Base-by-base conservation (phyloP, 441 rosid genomes). In the Dalechampia spathulata region DNA sequence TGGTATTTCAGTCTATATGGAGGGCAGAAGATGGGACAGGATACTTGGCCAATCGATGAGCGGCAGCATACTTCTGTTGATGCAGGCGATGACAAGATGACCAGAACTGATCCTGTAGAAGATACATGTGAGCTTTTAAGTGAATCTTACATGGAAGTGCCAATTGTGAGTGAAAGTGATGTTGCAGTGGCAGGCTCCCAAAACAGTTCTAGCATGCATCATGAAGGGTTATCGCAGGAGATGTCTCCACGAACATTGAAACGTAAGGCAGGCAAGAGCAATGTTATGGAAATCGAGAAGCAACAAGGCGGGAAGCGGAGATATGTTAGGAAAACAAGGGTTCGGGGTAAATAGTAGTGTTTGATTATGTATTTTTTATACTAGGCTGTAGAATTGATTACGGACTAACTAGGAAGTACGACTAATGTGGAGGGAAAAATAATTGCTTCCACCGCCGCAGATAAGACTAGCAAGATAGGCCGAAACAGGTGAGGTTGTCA, bases 251-350 rank as follows among this genome's bases (percentile, higher is more conserved):
- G 65, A 23, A 73, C 55, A 58, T 41, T 64, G 41, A 74, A 71
- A 58, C 62, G 66, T 28, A 62, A 62, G 40, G 63, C 73, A 3
- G 67, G 78, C 39, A 75, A 65, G 55, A 50, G 54, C n/a, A 63
- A 67, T 28, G 65, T 62, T 39, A 67, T 25, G 0, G 78, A n/a
- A n/a, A 45, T 38, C 5, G 81, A 75, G 83, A 71, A 74, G 59
- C 74, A 66, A 62, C 70, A 56, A 64, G 68, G 68, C 61, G 69
- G 66, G 71, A 81, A 61, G 49, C 58, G 47, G 15, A 57, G 56
- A 70, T 53, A 50, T 64, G 72, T 17, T n/a, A 72, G 83, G 68
- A 72, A 80, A 72, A 75, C 68, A 57, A 74, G 75, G 60, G 90
- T 81, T 30, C 72, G 72, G 63, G 66, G 70, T 52, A 72, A 76